Conservation (phyloP, 2,329 filamentous ascomycete genomes). For the Arthrobotrys sphaeroides region DNA sequence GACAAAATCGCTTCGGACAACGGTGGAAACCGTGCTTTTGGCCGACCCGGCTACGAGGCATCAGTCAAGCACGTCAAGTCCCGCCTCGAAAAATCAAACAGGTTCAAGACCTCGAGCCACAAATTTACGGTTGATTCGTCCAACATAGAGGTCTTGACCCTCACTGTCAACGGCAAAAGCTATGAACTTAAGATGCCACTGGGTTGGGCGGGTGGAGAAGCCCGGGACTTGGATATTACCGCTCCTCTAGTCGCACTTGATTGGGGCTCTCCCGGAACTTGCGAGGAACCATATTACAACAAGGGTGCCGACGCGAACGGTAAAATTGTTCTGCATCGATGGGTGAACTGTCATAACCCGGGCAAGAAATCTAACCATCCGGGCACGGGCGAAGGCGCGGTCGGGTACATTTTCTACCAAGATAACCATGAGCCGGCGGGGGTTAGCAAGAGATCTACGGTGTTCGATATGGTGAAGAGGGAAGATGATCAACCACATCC, state of each 20-base stretch:
- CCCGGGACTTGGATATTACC: conserved; percentile 62
- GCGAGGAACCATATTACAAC: conserved; percentile 60
- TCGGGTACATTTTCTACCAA: conserved; percentile 61
- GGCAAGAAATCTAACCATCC: conserved; percentile 63
- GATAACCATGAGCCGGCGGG: conserved; percentile 60
- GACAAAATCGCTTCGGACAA: too few species aligned
- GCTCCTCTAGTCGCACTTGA: conserved; percentile 62
- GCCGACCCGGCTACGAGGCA: too few species aligned
- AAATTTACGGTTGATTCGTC: too few species aligned
- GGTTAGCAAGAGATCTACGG: too few species aligned
- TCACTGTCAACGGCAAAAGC: conserved; percentile 60
- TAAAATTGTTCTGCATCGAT: conserved; percentile 62
- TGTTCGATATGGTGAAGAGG: too few species aligned
- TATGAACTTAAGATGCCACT: conserved; percentile 63
- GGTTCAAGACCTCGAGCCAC: too few species aligned
- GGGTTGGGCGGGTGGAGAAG: conserved; percentile 64
- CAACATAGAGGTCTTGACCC: too few species aligned
- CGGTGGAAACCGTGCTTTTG: too few species aligned
- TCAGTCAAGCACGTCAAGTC: too few species aligned
- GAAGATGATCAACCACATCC: too few species aligned
- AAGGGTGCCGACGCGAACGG: conserved; percentile 61
- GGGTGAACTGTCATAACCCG: conserved; percentile 61
- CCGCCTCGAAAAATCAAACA: too few species aligned
- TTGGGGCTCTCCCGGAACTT: conserved; percentile 61
- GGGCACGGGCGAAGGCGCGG: conserved; percentile 61